These are phyloP conservation scores for Neostapfia colusana DNA, from an alignment of 176 grass and related monocot genomes.

Conservation along the genomic window DNA sequence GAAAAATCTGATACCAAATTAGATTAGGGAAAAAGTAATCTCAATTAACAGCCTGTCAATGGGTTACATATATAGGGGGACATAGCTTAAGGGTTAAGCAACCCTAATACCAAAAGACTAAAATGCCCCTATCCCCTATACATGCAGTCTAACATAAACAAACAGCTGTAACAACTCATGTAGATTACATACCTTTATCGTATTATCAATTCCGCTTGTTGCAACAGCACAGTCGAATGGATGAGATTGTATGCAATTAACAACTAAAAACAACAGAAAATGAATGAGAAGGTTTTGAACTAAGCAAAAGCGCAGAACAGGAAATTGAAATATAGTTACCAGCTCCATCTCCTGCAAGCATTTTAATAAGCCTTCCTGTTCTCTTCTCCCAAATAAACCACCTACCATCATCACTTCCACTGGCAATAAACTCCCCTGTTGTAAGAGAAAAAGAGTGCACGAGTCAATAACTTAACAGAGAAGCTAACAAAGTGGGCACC, in stretches of 20 bases:
- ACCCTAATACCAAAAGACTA: too few relatives aligned
- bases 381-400: conserved; percentile 99
- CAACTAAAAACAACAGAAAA: conserved; percentile 63
- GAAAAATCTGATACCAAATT: too few relatives aligned
- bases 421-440: conserved; percentile 88
- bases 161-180: neutral
- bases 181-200: conserved; percentile 71
- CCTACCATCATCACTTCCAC: conserved; percentile 97
- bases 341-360: conserved; percentile 87
- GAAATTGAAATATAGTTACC: conserved; percentile 54
- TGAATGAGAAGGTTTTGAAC: conserved; percentile 15
- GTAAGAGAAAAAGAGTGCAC: conserved; percentile 13
- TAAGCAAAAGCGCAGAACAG: neutral
- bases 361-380: conserved; percentile 94
- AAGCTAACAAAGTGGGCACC: neutral
- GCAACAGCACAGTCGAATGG: conserved; percentile 88
- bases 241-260: conserved; percentile 98
- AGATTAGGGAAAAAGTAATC: too few relatives aligned
- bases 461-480: neutral
- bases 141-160: too few relatives aligned
- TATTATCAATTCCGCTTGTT: conserved; percentile 93
- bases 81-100: too few relatives aligned
- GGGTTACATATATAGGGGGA: too few relatives aligned
- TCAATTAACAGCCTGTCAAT: too few relatives aligned
- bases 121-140: too few relatives aligned